Evolutionary conservation across 805 yeast genomes (phyloP).

Genomic region (Saccharomycopsis guyanensis): DNA sequence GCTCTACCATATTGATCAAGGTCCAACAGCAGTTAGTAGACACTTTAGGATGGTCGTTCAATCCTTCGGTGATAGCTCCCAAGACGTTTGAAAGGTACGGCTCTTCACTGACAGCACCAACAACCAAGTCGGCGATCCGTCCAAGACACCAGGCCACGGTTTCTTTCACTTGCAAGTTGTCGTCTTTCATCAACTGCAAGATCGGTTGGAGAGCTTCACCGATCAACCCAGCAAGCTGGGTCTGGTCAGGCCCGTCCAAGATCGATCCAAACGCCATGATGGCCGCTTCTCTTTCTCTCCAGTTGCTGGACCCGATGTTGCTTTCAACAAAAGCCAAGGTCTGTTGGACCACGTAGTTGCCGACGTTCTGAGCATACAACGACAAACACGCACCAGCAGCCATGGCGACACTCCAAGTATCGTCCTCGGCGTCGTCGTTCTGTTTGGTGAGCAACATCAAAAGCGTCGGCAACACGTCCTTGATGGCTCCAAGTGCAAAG

Average conservation of each 20-base stretch:
- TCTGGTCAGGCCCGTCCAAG: constrained; percentile 85
- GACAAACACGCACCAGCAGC: constrained; percentile 98
- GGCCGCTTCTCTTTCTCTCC: constrained; percentile 95
- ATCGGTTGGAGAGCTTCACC: constrained; percentile 81
- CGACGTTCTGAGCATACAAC: constrained; percentile 86
- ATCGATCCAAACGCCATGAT: constrained; percentile 99
- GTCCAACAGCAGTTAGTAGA: constrained; percentile 99
- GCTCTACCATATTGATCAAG: constrained; percentile 83
- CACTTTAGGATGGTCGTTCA: constrained; percentile 86
- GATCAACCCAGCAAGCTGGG: constrained; percentile 57
- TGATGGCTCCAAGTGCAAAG: constrained; percentile 78
- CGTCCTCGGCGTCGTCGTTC: constrained; percentile 90
- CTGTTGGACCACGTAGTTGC: constrained; percentile 77
- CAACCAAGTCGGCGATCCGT: constrained; percentile 81
- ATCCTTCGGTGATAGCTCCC: constrained; percentile 68
- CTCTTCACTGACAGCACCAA: constrained; percentile 64
- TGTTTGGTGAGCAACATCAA: constrained; percentile 75
- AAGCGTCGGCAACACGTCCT: constrained; percentile 82
- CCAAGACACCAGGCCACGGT: constrained; percentile 99
- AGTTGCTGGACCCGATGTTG: constrained; percentile 50
- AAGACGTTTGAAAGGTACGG: constrained; percentile 63
- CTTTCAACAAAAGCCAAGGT: constrained; percentile 77
- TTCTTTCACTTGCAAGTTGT: constrained; percentile 79
- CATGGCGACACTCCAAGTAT: constrained; percentile 97
- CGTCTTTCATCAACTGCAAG: constrained; percentile 64